These are phyloP conservation scores for Uronychia binucleata DNA, from an alignment of 73 alveolate species.

Conservation along the genomic window DNA sequence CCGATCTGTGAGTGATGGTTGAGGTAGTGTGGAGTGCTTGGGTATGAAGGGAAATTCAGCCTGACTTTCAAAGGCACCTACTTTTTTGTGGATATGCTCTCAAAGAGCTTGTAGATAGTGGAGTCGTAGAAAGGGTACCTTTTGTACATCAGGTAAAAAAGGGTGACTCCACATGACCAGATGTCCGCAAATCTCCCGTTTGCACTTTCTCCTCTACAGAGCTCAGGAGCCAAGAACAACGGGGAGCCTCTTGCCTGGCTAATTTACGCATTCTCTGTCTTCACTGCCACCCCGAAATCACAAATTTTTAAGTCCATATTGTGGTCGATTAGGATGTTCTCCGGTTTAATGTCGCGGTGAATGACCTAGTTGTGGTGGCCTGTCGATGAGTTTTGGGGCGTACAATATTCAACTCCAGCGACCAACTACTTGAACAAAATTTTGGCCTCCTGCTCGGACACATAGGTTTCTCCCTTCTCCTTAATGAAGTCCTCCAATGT, in stretches of 20 bases:
- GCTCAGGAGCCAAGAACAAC: neutral
- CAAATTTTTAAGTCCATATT: neutral
- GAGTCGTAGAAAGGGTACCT: neutral
- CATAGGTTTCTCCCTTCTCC: neutral
- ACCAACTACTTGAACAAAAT: neutral
- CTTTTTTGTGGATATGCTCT: no score
- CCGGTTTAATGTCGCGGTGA: conserved; percentile 4
- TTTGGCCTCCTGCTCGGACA: neutral
- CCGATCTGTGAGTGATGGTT: no score
- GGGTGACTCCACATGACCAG: conserved; percentile 2
- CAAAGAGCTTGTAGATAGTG: neutral
- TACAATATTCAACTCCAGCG: neutral
- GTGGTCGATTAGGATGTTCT: neutral
- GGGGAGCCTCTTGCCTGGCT: neutral
- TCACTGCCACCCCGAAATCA: conserved; percentile 12
- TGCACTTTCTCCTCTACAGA: neutral
- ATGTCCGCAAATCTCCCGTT: neutral
- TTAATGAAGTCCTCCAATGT: neutral
- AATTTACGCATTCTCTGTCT: neutral
- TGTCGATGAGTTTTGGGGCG: neutral
- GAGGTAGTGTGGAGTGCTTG: no score
- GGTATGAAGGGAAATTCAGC: no score
- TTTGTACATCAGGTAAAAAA: neutral
- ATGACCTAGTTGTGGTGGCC: neutral
- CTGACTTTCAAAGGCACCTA: no score